Percentiles rank a stretch among this genome's conserved stretches.
These are phyloP conservation scores for Olyra latifolia DNA, from an alignment of 176 grass and related monocot genomes.

Conservation along the genomic window DNA sequence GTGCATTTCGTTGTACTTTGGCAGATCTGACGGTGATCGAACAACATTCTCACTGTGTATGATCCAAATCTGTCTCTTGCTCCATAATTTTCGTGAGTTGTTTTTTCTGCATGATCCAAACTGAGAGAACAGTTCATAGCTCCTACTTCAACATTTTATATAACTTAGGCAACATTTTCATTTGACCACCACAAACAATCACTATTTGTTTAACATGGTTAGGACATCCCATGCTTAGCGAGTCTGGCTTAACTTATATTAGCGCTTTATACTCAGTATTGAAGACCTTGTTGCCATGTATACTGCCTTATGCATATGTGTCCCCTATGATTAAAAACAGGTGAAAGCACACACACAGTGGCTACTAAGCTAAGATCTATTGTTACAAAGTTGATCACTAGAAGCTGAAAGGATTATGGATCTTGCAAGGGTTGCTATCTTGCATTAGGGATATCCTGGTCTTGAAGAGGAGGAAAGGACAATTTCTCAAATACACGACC, in stretches of 20 bases:
- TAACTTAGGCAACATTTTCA: background rate
- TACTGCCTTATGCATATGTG: constrained; percentile 2
- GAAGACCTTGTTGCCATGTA: background rate
- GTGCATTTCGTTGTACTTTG: background rate
- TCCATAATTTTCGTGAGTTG: background rate
- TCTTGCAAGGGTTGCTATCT: too few species aligned
- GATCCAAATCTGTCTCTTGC: background rate
- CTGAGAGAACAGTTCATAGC: background rate
- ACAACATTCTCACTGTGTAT: background rate
- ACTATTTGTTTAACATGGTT: background rate
- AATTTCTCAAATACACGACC: constrained; percentile 57
- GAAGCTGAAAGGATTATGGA: too few species aligned
- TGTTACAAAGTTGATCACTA: too few species aligned
- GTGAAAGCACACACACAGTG: background rate
- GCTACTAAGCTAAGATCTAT: too few species aligned
- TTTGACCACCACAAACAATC: background rate
- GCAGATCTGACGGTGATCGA: background rate
- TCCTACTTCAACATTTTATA: background rate
- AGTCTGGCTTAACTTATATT: background rate
- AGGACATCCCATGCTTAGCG: background rate
- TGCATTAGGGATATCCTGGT: constrained; percentile 52
- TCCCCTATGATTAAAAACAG: background rate
- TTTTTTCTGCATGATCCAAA: background rate
- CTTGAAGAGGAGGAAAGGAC: constrained; percentile 83
- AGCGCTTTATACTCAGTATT: background rate